Base-by-base conservation (phyloP, 2,329 filamentous ascomycete species). In the Colletotrichum sp. region DNA sequence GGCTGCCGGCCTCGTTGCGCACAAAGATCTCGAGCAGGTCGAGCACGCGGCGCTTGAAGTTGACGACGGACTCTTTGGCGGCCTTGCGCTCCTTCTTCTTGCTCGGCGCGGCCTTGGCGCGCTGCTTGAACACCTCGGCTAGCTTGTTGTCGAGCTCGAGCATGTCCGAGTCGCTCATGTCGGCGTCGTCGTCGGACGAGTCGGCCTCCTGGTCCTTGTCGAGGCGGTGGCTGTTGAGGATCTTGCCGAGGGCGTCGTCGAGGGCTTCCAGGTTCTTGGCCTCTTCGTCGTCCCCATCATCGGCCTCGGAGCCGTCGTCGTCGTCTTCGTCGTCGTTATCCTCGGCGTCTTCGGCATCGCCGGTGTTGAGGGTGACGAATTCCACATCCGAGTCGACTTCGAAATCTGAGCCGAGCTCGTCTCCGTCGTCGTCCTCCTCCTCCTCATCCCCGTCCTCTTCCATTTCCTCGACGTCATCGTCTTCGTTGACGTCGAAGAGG, bases 161-260 rank as follows among this genome's bases (percentile, higher is more conserved):
- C 97, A 98, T 98, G 82, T 98, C 94, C 21, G 96, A 96, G 85
- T 98, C 96, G 76, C 95, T 94, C 96, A 99, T 98, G 84, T 98
- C 95, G 4, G 91, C 92, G 75, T 94, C 94, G 12, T 90, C 90
- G 34, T 92, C 92, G 2, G 88, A 90, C 1, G 87, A 87, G 4
- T 90, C 89, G 3, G 89, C 89, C 2, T 89, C 87, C 18, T 84
- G 85, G 76, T 92, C 90, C 69, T 92, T 90, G 81, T 93, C 90
- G 26, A 92, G 85, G 9, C 87, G 86, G 75, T 94, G 93, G 69
- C 93, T 96, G 55, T 94, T 93, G 3, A 98, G 91, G 4, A 96
- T 94, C 78, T 93, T 90, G 3, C 94, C 94, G 32, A 98, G 90
- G 71, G 95, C 93, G 55, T 92, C 92, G 79, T 98, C 93, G 79